Evolutionary conservation across 768 basidiomycete genomes (phyloP).

Genomic region (Suillus fuscotomentosus): DNA sequence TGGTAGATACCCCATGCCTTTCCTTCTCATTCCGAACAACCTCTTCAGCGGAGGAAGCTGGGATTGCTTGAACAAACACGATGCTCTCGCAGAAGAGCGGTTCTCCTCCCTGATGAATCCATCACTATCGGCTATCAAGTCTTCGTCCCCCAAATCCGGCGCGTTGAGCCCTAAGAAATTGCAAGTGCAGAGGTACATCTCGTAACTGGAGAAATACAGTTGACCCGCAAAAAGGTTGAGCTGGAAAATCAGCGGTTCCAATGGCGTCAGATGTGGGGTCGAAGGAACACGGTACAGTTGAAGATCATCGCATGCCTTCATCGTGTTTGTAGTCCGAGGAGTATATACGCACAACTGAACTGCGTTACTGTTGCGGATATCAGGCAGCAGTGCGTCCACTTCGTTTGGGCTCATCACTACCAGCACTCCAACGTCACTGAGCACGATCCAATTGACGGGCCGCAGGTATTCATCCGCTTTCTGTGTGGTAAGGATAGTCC

Average conservation of each 20-base stretch:
- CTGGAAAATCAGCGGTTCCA: slow-evolving; percentile 11
- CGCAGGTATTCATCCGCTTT: slow-evolving; percentile 20
- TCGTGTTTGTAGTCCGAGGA: slow-evolving; percentile 33
- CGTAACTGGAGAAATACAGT: slow-evolving; percentile 27
- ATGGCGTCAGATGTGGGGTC: background rate
- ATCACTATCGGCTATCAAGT: slow-evolving; percentile 10
- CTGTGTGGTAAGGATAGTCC: slow-evolving; percentile 1
- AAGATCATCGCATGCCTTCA: slow-evolving; percentile 37
- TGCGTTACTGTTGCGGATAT: slow-evolving; percentile 29
- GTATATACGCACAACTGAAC: slow-evolving; percentile 44
- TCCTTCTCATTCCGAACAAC: slow-evolving; percentile 37
- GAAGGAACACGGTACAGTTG: slow-evolving; percentile 12
- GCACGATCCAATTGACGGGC: slow-evolving; percentile 30
- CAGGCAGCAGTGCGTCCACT: slow-evolving; percentile 35
- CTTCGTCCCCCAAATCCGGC: slow-evolving; percentile 12
- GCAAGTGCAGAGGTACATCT: slow-evolving; percentile 27
- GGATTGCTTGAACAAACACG: slow-evolving; percentile 6
- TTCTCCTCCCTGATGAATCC: slow-evolving; percentile 21
- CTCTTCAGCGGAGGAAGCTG: slow-evolving; percentile 27
- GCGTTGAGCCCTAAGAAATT: slow-evolving; percentile 25
- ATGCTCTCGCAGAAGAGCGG: slow-evolving; percentile 9
- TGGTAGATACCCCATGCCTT: slow-evolving; percentile 33
- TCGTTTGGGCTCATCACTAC: slow-evolving; percentile 44
- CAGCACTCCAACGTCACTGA: slow-evolving; percentile 15
- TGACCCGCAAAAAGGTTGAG: slow-evolving; percentile 34